Conservation (phyloP, 495 filamentous ascomycete species). For the Aspergillus conjunctus region DNA sequence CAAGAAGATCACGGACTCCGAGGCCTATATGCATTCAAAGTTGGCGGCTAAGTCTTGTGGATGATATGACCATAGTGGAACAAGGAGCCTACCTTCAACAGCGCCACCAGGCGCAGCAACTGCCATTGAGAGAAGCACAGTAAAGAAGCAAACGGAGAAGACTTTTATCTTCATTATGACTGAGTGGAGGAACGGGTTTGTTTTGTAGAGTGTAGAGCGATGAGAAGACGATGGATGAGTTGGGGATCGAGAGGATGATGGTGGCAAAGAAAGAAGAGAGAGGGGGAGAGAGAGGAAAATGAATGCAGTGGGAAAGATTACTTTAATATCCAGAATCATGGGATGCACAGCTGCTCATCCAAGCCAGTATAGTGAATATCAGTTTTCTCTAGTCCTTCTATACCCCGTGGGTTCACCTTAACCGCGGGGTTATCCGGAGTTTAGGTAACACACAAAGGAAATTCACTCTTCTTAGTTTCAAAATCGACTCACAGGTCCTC, state of each 20-base stretch:
- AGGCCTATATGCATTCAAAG: background rate
- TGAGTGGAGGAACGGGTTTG: background rate
- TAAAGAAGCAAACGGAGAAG: background rate
- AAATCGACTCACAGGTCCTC: background rate
- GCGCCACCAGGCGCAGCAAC: background rate
- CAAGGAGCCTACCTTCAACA: background rate
- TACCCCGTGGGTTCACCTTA: background rate
- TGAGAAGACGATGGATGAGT: background rate
- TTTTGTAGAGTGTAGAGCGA: background rate
- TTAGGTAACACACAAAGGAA: background rate
- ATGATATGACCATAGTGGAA: background rate
- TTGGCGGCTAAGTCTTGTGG: background rate
- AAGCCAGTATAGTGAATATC: background rate
- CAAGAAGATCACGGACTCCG: background rate
- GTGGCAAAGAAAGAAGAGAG: background rate
- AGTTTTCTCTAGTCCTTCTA: background rate
- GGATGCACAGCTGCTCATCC: no score
- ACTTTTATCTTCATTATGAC: background rate
- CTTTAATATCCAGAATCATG: no score
- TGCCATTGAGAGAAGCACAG: background rate
- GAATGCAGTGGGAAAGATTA: background rate
- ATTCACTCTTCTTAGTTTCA: background rate
- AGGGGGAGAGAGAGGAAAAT: background rate
- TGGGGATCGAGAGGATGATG: background rate
- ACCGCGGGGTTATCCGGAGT: background rate